Evolutionary conservation across 495 filamentous ascomycete species (phyloP), one percentile per base, ranked within the genome.

Genomic region (Tuber microsphaerosporum): DNA sequence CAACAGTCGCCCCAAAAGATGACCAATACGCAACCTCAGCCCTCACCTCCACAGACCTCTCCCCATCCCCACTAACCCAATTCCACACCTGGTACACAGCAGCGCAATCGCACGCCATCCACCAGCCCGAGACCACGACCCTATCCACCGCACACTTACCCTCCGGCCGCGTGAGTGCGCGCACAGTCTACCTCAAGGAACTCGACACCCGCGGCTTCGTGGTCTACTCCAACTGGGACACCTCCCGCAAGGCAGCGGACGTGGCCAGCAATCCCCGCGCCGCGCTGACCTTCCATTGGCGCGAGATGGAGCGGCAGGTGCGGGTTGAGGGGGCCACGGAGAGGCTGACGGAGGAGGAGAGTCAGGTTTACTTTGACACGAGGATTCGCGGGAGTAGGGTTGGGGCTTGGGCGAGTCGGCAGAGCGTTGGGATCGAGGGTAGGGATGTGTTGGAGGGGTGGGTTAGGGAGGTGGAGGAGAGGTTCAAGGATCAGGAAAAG

Each of bases 161-260:
- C 31, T 92, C 90, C 0, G 95, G 95, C 73, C 89, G 91, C 44
- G 90, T 97, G 51, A 93, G 91, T 75, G 89, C 92, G 16, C 92
- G 95, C 70, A 88, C 91, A 75, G 93, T 99, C 73, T 98, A 98
- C 84, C 86, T 99, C 44, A 99, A 99, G 83, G 91, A 94, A 83
- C 88, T 93, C 39, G 91, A 93, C 82, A 84, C 88, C 43, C 84
- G 86, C 7, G 94, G 94, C 19, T 99, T 97, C 84, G 92, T 97
- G 41, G 87, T 98, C 19, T 99, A 98, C 85, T 92, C 89, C 79
- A 99, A 98, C 83, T 96, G 92, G 87, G 94, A 87, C 43, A 97
- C 91, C 2, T 88, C 86, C 71, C 87, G 88, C 74, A 94, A 94
- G 84, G 87, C 89, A 9, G 77, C 81, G 19, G 92, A 94, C 83